phyloP scores from a whole-genome alignment of 768 basidiomycete species.

The Kwoniella heveanensis region DNA sequence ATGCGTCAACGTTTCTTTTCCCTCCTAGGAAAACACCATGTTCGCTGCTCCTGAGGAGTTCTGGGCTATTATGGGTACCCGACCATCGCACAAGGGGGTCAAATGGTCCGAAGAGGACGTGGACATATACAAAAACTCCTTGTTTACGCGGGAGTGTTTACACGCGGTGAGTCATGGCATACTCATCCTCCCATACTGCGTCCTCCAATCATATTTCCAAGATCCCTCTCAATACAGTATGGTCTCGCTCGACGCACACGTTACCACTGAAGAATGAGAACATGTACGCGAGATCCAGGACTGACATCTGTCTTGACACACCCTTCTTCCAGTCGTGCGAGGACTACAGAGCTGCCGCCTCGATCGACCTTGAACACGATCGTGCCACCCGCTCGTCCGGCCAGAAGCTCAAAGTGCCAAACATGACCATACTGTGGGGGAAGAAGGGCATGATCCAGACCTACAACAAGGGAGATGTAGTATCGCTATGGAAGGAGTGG shows the following conservation, averaged over 20 bases:
- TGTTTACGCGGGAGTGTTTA: constrained; percentile 25
- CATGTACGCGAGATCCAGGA: neutral
- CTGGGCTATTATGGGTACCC: constrained; percentile 25
- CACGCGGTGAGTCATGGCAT: constrained; percentile 35
- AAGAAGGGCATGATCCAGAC: constrained; percentile 38
- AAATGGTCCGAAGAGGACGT: constrained; percentile 34
- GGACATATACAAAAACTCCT: constrained; percentile 28
- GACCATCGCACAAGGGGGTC: constrained; percentile 24
- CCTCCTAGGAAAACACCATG: constrained; percentile 38
- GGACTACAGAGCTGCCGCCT: constrained; percentile 54
- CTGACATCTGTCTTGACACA: neutral
- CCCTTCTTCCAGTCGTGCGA: constrained; percentile 37
- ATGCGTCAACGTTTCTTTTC: neutral
- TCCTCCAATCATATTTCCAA: too few relatives aligned
- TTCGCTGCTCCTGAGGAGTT: constrained; percentile 29
- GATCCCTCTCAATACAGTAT: too few relatives aligned
- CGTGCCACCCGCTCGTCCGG: constrained; percentile 28
- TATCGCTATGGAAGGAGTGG: constrained; percentile 35
- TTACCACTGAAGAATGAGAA: too few relatives aligned
- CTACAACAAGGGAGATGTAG: constrained; percentile 7
- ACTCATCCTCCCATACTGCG: neutral
- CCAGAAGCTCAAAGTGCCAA: constrained; percentile 22
- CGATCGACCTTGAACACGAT: constrained; percentile 53
- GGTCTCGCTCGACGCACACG: too few relatives aligned
- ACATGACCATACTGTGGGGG: constrained; percentile 42